Evolutionary conservation across 192 early-diverging fungal species (phyloP).

Genomic region (Mortierella antarctica): DNA sequence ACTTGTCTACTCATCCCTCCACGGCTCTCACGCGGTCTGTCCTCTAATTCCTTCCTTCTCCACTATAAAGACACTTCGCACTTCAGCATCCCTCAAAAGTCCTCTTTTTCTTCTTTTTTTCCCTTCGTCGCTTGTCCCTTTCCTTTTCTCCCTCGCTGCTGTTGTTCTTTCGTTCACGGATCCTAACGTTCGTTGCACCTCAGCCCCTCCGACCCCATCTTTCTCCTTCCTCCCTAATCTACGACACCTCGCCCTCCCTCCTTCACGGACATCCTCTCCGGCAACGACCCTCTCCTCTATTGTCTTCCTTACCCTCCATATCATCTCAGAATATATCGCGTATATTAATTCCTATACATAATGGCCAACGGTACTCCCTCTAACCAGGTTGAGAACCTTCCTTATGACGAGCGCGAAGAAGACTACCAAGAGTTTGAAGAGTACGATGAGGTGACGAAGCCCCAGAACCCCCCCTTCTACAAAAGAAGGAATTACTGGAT

Average conservation of each 20-base stretch:
- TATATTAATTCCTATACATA: background rate
- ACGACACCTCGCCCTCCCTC: background rate
- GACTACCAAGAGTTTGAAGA: slow-evolving; percentile 54
- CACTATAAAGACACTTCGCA: background rate
- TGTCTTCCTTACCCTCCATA: no score
- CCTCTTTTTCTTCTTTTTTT: slow-evolving; percentile 17
- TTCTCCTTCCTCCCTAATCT: background rate
- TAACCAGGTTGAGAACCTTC: slow-evolving; percentile 43
- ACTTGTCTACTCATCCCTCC: slow-evolving; percentile 11
- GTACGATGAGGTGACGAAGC: slow-evolving; percentile 52
- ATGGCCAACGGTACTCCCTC: slow-evolving; percentile 39
- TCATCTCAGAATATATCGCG: background rate
- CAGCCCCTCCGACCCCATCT: background rate
- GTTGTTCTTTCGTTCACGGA: slow-evolving; percentile 1
- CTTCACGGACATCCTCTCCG: slow-evolving; percentile 4
- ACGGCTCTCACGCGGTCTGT: slow-evolving; percentile 27
- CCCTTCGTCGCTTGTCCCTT: slow-evolving; percentile 29
- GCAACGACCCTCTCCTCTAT: slow-evolving; percentile 8
- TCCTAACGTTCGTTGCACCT: background rate
- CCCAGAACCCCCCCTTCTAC: slow-evolving; percentile 56
- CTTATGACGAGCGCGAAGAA: slow-evolving; percentile 49
- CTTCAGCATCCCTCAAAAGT: background rate
- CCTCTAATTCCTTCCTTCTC: slow-evolving; percentile 24
- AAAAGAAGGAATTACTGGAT: slow-evolving; percentile 64
- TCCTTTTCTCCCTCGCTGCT: slow-evolving; percentile 10